Conservation (phyloP, 768 basidiomycete genomes). For the Epithele typhae region DNA sequence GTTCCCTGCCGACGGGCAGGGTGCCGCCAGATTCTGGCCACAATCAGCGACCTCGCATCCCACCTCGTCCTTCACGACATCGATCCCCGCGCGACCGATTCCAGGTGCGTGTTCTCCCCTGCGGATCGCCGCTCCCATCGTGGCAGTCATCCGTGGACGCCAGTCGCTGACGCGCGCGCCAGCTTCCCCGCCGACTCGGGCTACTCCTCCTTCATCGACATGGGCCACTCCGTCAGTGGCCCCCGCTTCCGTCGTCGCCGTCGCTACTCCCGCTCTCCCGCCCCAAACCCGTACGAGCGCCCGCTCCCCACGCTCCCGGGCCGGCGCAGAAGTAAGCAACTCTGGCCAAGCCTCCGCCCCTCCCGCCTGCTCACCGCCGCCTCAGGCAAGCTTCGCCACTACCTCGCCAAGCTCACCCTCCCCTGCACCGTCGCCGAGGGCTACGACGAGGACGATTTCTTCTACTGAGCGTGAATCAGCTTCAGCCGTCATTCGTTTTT, state of each 20-base stretch:
- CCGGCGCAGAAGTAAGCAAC: conserved; percentile 2
- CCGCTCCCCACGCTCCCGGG: background rate
- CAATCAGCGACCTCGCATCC: conserved; percentile 12
- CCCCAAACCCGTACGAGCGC: conserved; percentile 4
- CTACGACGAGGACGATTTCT: conserved; percentile 3
- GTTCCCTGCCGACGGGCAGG: conserved; percentile 15
- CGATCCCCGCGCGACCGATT: conserved; percentile 1
- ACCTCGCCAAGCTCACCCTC: conserved; percentile 3
- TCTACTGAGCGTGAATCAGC: background rate
- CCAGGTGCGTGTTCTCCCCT: too few species aligned
- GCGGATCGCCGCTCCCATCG: background rate
- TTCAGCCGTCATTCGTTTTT: background rate
- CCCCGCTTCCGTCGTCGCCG: background rate
- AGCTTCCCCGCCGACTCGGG: background rate
- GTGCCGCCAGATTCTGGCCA: conserved; percentile 15
- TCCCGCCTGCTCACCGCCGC: background rate
- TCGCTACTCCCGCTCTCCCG: conserved; percentile 6
- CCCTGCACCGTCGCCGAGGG: background rate
- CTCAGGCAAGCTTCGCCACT: conserved; percentile 11
- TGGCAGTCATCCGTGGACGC: background rate
- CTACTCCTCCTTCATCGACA: conserved; percentile 9
- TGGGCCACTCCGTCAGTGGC: conserved; percentile 7
- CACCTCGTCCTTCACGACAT: conserved; percentile 19
- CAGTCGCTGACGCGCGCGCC: background rate
- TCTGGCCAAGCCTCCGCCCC: too few species aligned